Conservation (phyloP, 352 stramenopile genomes). For the Pythium grandisporangium region DNA sequence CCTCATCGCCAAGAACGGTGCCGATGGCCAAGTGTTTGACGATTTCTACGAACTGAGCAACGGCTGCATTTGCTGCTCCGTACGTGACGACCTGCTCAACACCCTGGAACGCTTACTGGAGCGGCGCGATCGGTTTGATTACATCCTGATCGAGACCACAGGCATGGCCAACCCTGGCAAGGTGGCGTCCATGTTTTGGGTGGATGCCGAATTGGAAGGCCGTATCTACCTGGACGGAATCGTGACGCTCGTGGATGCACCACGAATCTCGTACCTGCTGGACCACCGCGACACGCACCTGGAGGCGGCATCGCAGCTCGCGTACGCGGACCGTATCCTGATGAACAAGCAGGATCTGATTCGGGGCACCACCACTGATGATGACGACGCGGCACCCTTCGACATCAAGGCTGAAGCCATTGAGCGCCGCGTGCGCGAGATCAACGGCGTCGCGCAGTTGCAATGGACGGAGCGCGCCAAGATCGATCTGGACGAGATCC, state of each 20-base stretch:
- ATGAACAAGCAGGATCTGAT: slow-evolving; percentile 99
- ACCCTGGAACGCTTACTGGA: slow-evolving; percentile 82
- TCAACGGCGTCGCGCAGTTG: slow-evolving; percentile 68
- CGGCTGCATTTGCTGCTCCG: slow-evolving; percentile 97
- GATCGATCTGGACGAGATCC: slow-evolving; percentile 57
- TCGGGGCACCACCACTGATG: no score
- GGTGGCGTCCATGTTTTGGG: slow-evolving; percentile 94
- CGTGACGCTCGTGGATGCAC: slow-evolving; percentile 96
- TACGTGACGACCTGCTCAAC: slow-evolving; percentile 87
- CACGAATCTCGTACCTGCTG: slow-evolving; percentile 85
- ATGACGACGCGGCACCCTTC: slow-evolving; percentile 24
- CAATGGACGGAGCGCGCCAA: slow-evolving; percentile 49
- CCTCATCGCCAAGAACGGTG: slow-evolving; percentile 74
- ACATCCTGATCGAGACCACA: slow-evolving; percentile 93
- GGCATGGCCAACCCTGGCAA: slow-evolving; percentile 92
- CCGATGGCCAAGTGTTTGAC: slow-evolving; percentile 52
- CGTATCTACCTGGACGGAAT: slow-evolving; percentile 92
- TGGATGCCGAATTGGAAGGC: slow-evolving; percentile 89
- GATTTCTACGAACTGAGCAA: slow-evolving; percentile 96
- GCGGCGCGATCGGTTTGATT: slow-evolving; percentile 77
- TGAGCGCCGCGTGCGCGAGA: slow-evolving; percentile 20
- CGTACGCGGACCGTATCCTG: slow-evolving; percentile 97
- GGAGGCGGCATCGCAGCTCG: slow-evolving; percentile 94
- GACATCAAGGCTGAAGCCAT: slow-evolving; percentile 32
- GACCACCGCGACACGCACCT: slow-evolving; percentile 27